Evolutionary conservation across 257 asterid species (phyloP), one percentile per base, ranked within the genome.

Genomic region (Nicotiana undulata): DNA sequence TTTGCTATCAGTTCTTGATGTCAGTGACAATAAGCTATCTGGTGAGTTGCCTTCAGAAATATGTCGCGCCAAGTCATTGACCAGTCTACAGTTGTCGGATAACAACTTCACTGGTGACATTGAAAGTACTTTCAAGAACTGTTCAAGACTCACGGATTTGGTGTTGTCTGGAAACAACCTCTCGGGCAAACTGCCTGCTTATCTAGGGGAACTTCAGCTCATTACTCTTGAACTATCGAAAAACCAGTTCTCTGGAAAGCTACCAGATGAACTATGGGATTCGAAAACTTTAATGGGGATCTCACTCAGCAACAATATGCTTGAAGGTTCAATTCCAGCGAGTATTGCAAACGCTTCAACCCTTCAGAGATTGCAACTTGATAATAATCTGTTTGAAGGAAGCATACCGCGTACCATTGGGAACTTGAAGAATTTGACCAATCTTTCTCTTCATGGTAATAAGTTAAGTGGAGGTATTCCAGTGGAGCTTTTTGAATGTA

Each of bases 401-500:
- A 89, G 67, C 59, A 93, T 94, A 44, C 97, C 98, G 3, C 46
- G 75, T 52, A 75, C 84, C 80, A 86, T 91, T 63, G 96, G 97
- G 4, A 83, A 85, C 81, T 89, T 94, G 6, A 85, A 75, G 72
- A 93, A 93, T 77, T 86, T 94, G 55, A 93, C 96, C 15, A 93
- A 91, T 84, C 86, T 94, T 74, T 91, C 95, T n/a, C 79, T 94
- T 28, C 90, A 79, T 81, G 97, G 94, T 63, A 94, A 94, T 86
- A 88, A 82, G 22, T 79, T 94, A 24, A 82, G 72, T 8, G 98
- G 97, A 79, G 86, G 79, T 58, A 86, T 94, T 68, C 97, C 97
- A 4, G 10, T 53, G 2, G 93, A 91, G 87, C 87, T 94, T 44
- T 94, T 93, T 13, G 81, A 89, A 32, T 93, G 97, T 86, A 84